Evolutionary conservation across 202 grass and related monocot genomes (phyloP).

Genomic region (Setaria viridis): DNA sequence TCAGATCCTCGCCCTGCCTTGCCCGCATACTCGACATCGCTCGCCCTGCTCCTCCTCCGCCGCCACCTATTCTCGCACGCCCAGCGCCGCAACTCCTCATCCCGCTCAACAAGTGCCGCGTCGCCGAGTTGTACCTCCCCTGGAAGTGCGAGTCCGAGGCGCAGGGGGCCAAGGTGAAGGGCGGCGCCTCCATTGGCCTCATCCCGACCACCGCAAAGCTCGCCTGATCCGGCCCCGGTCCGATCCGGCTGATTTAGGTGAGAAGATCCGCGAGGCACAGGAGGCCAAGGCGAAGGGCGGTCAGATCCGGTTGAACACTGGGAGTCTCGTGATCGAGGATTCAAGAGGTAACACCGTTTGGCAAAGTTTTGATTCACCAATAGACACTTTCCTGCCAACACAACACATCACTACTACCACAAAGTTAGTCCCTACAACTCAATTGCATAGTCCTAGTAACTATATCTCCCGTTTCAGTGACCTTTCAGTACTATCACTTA

Average conservation of each 20-base stretch:
- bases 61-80: no score
- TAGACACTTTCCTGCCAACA: slow-evolving; percentile 23
- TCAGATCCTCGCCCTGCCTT: no score
- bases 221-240: slow-evolving; percentile 49
- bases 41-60: no score
- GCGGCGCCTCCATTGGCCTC: slow-evolving; percentile 58
- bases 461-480: slow-evolving; percentile 41
- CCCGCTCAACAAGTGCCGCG: slow-evolving; percentile 96
- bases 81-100: slow-evolving; percentile 98
- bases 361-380: slow-evolving; percentile 31
- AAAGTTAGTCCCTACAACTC: slow-evolving; percentile 8
- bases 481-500: slow-evolving; percentile 25
- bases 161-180: slow-evolving; percentile 67
- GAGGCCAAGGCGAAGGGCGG: no score
- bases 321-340: not conserved
- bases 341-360: slow-evolving; percentile 19
- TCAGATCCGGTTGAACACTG: slow-evolving; percentile 15
- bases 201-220: slow-evolving; percentile 75
- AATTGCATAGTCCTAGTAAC: slow-evolving; percentile 19
- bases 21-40: no score
- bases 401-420: slow-evolving; percentile 13
- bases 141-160: slow-evolving; percentile 95
- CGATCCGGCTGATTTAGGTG: slow-evolving; percentile 55
- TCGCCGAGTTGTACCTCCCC: slow-evolving; percentile 91
- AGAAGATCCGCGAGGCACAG: no score